Evolutionary conservation across 1,284 basidiomycete species (phyloP), one percentile per base, ranked within the genome.

Genomic region (Pseudozyma tsukubaensis): DNA sequence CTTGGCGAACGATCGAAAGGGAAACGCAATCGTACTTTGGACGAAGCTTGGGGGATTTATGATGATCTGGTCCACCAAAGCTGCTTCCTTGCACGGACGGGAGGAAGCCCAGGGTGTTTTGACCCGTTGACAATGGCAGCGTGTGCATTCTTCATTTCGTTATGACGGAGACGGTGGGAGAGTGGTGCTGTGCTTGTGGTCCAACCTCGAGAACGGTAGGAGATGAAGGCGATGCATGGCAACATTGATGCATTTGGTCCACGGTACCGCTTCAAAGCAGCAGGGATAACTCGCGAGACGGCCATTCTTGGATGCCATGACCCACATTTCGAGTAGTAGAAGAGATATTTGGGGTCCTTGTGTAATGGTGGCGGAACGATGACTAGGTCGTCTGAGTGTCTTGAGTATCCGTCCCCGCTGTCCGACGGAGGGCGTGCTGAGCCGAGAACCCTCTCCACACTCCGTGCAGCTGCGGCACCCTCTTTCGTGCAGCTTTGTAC

Each of bases 71-170:
- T 29, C 24, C 24, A 29, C 24, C 24, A 29, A 29, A 29, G 24
- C 24, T 29, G 24, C 6, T 29, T 29, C 24, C 24, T 29, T 29
- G 24, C 24, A 29, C 24, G 24, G 24, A 29, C 24, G 24, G 24
- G 24, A 29, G 3, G 24, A 29, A 29, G 24, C 24, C 24, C 24
- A 29, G 24, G 24, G 24, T 29, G 24, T 29, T 29, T 29, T 29
- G 24, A 29, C 6, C 24, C 24, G 24, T 3, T 6, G 6, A 29
- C 24, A 29, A 29, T 49, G 8, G 29, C 34, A 16, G 21, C 13
- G 49, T 29, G 19, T 21, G 14, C n/a, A 18, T n/a, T 37, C 37
- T 52, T 52, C 50, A 52, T 52, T 52, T 52, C 39, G 16, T 16
- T 11, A 10, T 11, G 36, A 42, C 50, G 29, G 50, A 42, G 21